Evolutionary conservation across 805 yeast species (phyloP).

Genomic region (Brettanomyces naardenensis): DNA sequence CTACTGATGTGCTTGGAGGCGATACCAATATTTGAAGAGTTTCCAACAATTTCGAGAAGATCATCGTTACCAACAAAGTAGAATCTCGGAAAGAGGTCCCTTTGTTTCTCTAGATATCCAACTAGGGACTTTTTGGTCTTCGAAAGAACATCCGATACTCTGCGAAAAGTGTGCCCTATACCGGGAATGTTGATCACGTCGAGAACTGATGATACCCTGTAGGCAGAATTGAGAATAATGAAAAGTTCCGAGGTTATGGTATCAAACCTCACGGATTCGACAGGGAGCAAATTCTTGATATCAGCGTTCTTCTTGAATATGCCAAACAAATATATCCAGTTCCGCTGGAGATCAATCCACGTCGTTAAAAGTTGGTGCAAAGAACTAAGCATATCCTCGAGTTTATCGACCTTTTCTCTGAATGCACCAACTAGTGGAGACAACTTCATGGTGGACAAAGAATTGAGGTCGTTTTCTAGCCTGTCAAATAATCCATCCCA

Average conservation of each 20-base stretch:
- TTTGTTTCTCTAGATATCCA: constrained; percentile 73
- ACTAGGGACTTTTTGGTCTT: constrained; percentile 58
- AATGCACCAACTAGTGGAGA: constrained; percentile 57
- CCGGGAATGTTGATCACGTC: constrained; percentile 49
- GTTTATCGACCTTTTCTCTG: constrained; percentile 44
- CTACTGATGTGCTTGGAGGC: constrained; percentile 57
- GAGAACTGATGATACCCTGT: constrained; percentile 41
- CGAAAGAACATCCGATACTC: constrained; percentile 45
- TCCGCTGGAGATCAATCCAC: constrained; percentile 84
- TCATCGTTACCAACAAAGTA: constrained; percentile 91
- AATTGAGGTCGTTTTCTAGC: constrained; percentile 51
- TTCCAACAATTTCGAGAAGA: constrained; percentile 73
- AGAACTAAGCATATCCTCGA: constrained; percentile 49
- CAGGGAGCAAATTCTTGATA: constrained; percentile 54
- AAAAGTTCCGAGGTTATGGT: constrained; percentile 55
- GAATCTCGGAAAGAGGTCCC: constrained; percentile 71
- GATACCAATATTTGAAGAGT: constrained; percentile 35
- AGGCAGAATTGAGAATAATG: constrained; percentile 40
- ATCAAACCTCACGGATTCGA: constrained; percentile 60
- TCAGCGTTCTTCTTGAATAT: constrained; percentile 57
- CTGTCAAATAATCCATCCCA: constrained; percentile 60
- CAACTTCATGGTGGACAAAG: constrained; percentile 60
- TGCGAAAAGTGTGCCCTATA: constrained; percentile 25
- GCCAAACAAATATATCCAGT: constrained; percentile 82
- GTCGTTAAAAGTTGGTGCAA: constrained; percentile 46